These are phyloP conservation scores for Viscum album DNA, from an alignment of 177 flowering plant species.

Conservation along the genomic window DNA sequence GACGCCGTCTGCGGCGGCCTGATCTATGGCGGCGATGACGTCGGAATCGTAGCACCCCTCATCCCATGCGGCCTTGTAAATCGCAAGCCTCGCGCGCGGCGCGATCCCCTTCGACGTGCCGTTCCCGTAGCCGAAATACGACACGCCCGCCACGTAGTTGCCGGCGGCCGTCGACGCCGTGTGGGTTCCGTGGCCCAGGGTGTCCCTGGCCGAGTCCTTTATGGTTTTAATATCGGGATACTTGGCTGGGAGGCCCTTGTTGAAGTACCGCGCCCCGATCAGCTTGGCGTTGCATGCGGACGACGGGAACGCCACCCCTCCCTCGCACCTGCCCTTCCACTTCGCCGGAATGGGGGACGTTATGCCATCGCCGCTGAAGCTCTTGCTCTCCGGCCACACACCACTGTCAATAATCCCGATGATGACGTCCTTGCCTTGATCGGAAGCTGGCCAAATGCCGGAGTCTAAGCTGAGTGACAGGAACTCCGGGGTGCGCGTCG, in stretches of 20 bases:
- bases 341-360: slow-evolving; percentile 44
- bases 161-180: slow-evolving; percentile 85
- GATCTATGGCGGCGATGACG: slow-evolving; percentile 69
- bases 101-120: slow-evolving; percentile 93
- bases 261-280: slow-evolving; percentile 62
- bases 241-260: slow-evolving; percentile 47
- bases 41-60: slow-evolving; percentile 71
- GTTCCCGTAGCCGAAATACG: slow-evolving; percentile 62
- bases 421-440: slow-evolving; percentile 31
- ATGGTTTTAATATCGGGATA: no score
- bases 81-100: slow-evolving; percentile 48
- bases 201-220: slow-evolving; percentile 48
- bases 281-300: slow-evolving; percentile 57
- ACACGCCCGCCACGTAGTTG: slow-evolving; percentile 39
- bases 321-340: slow-evolving; percentile 65
- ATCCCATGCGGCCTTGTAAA: slow-evolving; percentile 68
- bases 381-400: slow-evolving; percentile 68
- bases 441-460: slow-evolving; percentile 21
- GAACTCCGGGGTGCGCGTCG: slow-evolving; percentile 67
- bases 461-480: slow-evolving; percentile 35
- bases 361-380: slow-evolving; percentile 37
- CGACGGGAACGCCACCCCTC: slow-evolving; percentile 37
- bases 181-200: slow-evolving; percentile 81
- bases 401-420: slow-evolving; percentile 79
- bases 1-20: slow-evolving; percentile 60